Evolutionary conservation across 257 asterid genomes (phyloP), one percentile per base, ranked within the genome.

Genomic region (Orobanche coerulescens): DNA sequence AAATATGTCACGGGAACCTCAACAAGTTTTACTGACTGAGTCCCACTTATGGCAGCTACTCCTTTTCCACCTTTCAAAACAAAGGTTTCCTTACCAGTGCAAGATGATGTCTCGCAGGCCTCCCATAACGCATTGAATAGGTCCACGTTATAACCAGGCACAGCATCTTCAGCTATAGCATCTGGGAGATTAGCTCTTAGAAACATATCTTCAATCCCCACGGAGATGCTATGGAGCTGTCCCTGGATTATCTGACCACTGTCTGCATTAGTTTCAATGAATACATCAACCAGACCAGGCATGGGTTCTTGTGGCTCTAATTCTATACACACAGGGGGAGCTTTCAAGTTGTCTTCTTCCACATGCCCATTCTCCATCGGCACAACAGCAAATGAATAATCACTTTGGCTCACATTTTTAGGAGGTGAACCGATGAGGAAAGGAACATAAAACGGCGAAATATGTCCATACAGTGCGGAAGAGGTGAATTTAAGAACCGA

Each of bases 201-300:
- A 75, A 92, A 92, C 96, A 92, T 92, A 73, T 92, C 98, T 75
- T 92, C 98, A 8, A 92, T 92, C 53, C 98, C 98, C 48, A 86
- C 86, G 26, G 80, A 79, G 64, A 92, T 67, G 74, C 83, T 77
- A 15, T 71, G 85, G 75, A 92, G 95, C 76, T 81, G 90, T 44
- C 96, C 96, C 31, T 36, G 68, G 60, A 88, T 81, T 62, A 92
- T 74, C 75, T 81, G 87, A 47, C 94, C 90, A 62, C 84, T 76
- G 59, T 78, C 94, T 31, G 95, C 76, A 75, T 92, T 88, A 57
- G 95, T 53, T 81, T 88, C 94, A 53, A 92, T 71, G 64, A 48
- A 73, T 56, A 86, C 85, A 37, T 92, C 87, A 67, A 92, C 71
- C 33, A 88, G 76, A 50, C 98, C 95, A 25, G 98, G 98, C 71